Evolutionary conservation across 2,329 filamentous ascomycete genomes (phyloP).

Genomic region (Cercospora sojina): DNA sequence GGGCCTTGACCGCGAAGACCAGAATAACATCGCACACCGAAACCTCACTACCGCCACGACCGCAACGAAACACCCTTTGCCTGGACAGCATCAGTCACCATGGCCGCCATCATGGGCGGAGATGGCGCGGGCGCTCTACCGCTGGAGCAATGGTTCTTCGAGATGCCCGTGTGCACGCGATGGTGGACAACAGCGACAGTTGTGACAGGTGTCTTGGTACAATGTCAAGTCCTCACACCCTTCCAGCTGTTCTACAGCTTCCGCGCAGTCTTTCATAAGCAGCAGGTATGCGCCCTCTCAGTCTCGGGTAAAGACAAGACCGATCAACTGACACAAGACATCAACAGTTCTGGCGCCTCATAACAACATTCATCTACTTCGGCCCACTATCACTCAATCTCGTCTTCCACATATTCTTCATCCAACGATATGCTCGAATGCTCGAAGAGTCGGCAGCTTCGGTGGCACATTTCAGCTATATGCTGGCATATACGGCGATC

Average conservation of each 20-base stretch:
- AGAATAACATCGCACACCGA: background rate
- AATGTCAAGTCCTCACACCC: slow-evolving; percentile 87
- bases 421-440: slow-evolving; percentile 91
- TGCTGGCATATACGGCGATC: slow-evolving; percentile 79
- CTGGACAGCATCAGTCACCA: slow-evolving; percentile 27
- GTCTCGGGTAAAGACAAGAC: too few relatives aligned
- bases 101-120: slow-evolving; percentile 49
- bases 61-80: background rate
- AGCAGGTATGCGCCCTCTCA: slow-evolving; percentile 65
- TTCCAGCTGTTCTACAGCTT: slow-evolving; percentile 98
- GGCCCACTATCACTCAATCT: slow-evolving; percentile 91
- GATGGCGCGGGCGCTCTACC: slow-evolving; percentile 62
- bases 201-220: slow-evolving; percentile 81
- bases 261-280: slow-evolving; percentile 83
- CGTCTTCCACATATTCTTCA: slow-evolving; percentile 96
- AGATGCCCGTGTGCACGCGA: slow-evolving; percentile 93
- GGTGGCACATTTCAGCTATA: slow-evolving; percentile 91
- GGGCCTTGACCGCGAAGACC: background rate
- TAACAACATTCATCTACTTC: slow-evolving; percentile 97
- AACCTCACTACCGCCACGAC: background rate
- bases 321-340: background rate
- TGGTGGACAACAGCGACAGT: slow-evolving; percentile 97
- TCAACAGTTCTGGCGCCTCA: slow-evolving; percentile 90
- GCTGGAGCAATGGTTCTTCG: slow-evolving; percentile 96
- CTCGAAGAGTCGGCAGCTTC: slow-evolving; percentile 94